Evolutionary conservation across 2,329 filamentous ascomycete species (phyloP).

Genomic region (Thielaviopsis populi): DNA sequence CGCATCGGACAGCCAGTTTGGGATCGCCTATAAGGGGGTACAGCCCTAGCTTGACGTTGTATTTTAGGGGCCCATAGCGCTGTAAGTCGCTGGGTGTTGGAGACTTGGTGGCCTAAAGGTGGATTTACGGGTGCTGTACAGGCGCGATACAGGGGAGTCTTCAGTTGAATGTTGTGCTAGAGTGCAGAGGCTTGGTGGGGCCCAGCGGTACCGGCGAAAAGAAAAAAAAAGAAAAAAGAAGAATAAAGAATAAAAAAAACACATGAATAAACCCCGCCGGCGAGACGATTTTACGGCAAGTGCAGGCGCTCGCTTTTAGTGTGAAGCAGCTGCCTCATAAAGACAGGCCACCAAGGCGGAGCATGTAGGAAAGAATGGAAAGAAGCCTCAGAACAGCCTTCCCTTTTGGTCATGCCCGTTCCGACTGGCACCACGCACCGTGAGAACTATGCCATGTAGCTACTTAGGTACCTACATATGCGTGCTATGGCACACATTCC

Average conservation of each 20-base stretch:
- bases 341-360: background rate
- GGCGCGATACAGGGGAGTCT: too few species aligned
- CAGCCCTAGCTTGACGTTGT: background rate
- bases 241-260: background rate
- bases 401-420: background rate
- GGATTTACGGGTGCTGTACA: too few species aligned
- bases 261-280: background rate
- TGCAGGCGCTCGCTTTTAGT: background rate
- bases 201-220: too few species aligned
- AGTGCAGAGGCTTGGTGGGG: too few species aligned
- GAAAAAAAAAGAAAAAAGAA: too few species aligned
- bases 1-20: constrained; percentile 14
- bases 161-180: too few species aligned
- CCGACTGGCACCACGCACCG: background rate
- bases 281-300: background rate
- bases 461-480: too few species aligned
- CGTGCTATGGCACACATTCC: too few species aligned
- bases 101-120: background rate
- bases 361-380: background rate
- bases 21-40: too few species aligned
- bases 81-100: background rate
- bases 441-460: too few species aligned
- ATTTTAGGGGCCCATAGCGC: background rate
- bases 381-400: background rate
- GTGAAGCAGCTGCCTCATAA: background rate